phyloP scores from a whole-genome alignment of 208 protist species.

The Crithidia thermophila region DNA sequence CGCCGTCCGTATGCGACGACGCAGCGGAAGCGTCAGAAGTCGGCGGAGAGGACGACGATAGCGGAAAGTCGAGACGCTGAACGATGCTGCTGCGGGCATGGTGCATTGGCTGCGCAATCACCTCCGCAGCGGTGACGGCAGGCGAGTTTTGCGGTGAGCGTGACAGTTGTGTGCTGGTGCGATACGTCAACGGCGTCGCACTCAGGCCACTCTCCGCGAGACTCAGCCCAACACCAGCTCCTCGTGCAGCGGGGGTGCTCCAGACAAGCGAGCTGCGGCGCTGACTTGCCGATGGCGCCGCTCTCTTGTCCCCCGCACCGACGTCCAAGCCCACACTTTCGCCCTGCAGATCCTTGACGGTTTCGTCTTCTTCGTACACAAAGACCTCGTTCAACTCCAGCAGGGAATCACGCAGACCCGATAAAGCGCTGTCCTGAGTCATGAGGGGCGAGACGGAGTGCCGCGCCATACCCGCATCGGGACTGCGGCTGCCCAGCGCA shows the following conservation, averaged over 20 bases:
- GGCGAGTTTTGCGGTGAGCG: slow-evolving; percentile 1
- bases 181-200: slow-evolving; percentile 29
- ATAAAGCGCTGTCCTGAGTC: not conserved
- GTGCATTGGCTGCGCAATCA: not conserved
- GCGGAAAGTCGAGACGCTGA: no score
- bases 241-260: slow-evolving; percentile 26
- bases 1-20: no score
- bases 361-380: slow-evolving; percentile 58
- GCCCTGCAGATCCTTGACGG: slow-evolving; percentile 1
- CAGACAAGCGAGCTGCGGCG: slow-evolving; percentile 33
- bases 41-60: no score
- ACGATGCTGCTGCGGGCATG: not conserved
- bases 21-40: no score
- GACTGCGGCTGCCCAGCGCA: no score
- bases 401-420: slow-evolving; percentile 29
- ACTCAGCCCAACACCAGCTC: not conserved
- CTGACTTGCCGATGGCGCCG: no score
- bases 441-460: not conserved
- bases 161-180: slow-evolving; percentile 23
- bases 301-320: no score
- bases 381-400: slow-evolving; percentile 53
- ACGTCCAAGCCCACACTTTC: no score
- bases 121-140: not conserved
- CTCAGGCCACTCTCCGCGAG: slow-evolving; percentile 14
- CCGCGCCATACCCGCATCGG: not conserved